phyloP scores from a whole-genome alignment of 192 early-diverging fungal species.

The Backusella australiensis region DNA sequence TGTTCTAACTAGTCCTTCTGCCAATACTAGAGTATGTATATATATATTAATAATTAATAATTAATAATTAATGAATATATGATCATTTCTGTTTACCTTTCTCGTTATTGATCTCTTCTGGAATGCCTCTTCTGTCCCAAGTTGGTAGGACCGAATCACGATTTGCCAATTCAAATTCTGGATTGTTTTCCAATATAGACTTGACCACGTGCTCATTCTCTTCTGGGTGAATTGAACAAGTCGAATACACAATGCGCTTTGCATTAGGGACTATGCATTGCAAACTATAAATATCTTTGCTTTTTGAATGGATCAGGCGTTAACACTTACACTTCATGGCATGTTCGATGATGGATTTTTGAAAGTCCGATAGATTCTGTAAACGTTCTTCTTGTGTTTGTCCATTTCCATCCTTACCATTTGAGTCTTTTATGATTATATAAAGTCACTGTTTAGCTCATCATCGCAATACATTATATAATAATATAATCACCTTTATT shows the following conservation, averaged over 20 bases:
- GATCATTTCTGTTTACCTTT: constrained; percentile 22
- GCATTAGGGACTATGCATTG: constrained; percentile 63
- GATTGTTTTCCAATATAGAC: constrained; percentile 53
- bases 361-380: constrained; percentile 81
- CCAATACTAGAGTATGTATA: constrained; percentile 36
- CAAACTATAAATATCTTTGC: too few species aligned
- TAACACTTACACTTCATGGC: constrained; percentile 64
- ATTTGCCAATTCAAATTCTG: constrained; percentile 55
- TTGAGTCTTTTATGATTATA: background rate
- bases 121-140: constrained; percentile 79
- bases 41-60: background rate
- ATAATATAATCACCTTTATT: constrained; percentile 14
- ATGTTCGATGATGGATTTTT: constrained; percentile 75
- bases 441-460: background rate
- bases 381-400: constrained; percentile 58
- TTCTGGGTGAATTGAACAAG: constrained; percentile 88
- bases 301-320: too few species aligned
- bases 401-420: constrained; percentile 10
- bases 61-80: too few species aligned
- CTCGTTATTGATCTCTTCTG: constrained; percentile 41
- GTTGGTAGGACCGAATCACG: constrained; percentile 64
- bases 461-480: background rate
- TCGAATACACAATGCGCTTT: constrained; percentile 91
- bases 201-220: constrained; percentile 97
- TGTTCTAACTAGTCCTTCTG: constrained; percentile 70